Conservation (phyloP, 2,329 filamentous ascomycete genomes). For the Alternaria sp. region DNA sequence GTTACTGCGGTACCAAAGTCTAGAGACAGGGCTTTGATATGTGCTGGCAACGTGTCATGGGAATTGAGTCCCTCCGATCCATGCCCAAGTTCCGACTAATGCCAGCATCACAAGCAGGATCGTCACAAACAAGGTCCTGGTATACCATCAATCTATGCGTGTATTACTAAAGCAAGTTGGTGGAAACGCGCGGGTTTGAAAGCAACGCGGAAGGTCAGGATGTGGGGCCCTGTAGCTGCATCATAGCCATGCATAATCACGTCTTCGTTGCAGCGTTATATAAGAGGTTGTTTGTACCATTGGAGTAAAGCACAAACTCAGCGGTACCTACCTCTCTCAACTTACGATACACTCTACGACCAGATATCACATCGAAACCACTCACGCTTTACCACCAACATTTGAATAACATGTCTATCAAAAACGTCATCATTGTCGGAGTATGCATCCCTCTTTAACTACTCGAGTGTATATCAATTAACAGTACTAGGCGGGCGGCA, state of each 20-base stretch:
- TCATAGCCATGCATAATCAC: slow-evolving; percentile 17
- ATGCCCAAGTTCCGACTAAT: neutral
- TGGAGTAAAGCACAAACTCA: neutral
- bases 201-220: slow-evolving; percentile 10
- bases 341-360: neutral
- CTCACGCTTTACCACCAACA: slow-evolving; percentile 3
- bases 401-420: slow-evolving; percentile 45
- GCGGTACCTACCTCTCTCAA: neutral
- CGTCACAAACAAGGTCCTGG: neutral
- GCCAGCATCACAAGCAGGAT: neutral
- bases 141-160: neutral
- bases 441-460: slow-evolving; percentile 34
- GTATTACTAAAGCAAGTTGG: slow-evolving; percentile 10
- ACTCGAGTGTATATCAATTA: slow-evolving; percentile 5
- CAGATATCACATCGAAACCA: neutral
- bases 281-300: neutral
- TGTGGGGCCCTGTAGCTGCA: slow-evolving; percentile 19
- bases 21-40: neutral
- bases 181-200: slow-evolving; percentile 5
- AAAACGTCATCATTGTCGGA: slow-evolving; percentile 57
- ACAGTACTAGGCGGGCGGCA: slow-evolving; percentile 49
- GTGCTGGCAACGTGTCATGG: neutral
- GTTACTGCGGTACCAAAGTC: neutral
- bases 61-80: neutral
- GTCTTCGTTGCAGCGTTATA: slow-evolving; percentile 11